A percentile compares a stretch with the other conserved stretches of the same genome.
These are phyloP conservation scores for Clitopilus passeckerianus DNA, from an alignment of 768 basidiomycete species.

Conservation along the genomic window DNA sequence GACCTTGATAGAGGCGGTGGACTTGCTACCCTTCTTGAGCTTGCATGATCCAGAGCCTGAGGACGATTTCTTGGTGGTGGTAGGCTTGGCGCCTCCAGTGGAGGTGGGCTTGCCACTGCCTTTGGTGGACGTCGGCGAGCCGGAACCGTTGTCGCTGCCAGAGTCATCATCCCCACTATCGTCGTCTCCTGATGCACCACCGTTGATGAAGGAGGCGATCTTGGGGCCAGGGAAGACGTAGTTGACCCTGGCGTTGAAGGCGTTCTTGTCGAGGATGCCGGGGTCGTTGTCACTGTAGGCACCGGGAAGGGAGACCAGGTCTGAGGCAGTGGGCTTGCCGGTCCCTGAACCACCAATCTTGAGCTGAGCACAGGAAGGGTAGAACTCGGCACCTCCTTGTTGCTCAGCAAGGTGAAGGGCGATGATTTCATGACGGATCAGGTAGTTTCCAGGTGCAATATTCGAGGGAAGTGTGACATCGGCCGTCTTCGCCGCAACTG, in stretches of 20 bases:
- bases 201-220: slow-evolving; percentile 34
- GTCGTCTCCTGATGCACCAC: slow-evolving; percentile 6
- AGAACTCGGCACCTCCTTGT: slow-evolving; percentile 72
- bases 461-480: slow-evolving; percentile 41
- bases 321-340: slow-evolving; percentile 36
- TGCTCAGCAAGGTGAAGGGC: slow-evolving; percentile 62
- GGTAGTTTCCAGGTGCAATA: slow-evolving; percentile 64
- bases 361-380: slow-evolving; percentile 65
- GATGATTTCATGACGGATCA: slow-evolving; percentile 78
- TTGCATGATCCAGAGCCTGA: slow-evolving; percentile 9
- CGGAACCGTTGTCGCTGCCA: background rate
- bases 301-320: slow-evolving; percentile 66
- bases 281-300: slow-evolving; percentile 68
- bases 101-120: slow-evolving; percentile 6
- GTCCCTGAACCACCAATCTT: slow-evolving; percentile 48
- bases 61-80: background rate
- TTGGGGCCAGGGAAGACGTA: slow-evolving; percentile 51
- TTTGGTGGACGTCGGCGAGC: slow-evolving; percentile 5
- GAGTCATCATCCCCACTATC: slow-evolving; percentile 3
- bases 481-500: slow-evolving; percentile 28
- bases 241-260: slow-evolving; percentile 23
- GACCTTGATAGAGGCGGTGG: slow-evolving; percentile 2
- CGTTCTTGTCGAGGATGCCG: slow-evolving; percentile 59
- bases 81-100: slow-evolving; percentile 1
- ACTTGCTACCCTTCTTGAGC: slow-evolving; percentile 12